These are phyloP conservation scores for Moringa oleifera DNA, from an alignment of 345 rosid genomes.

Conservation along the genomic window DNA sequence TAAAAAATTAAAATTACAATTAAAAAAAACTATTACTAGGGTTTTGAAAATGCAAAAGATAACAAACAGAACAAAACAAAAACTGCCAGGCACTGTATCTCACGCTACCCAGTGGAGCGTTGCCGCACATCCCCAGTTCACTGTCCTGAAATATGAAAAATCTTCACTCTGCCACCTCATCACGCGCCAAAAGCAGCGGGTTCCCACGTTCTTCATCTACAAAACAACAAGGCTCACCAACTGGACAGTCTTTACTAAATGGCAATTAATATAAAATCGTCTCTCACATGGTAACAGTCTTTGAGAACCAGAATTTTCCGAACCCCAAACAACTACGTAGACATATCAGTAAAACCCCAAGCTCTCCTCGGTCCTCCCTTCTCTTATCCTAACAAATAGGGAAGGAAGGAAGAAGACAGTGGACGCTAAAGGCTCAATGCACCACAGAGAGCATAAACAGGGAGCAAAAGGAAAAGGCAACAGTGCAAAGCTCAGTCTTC, in stretches of 20 bases:
- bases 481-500: conserved; percentile 6
- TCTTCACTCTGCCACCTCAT: not conserved
- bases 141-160: not conserved
- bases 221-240: not conserved
- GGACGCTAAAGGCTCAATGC: no score
- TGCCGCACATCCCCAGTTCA: not conserved
- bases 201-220: not conserved
- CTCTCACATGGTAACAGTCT: conserved; percentile 25
- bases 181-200: not conserved
- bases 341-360: conserved; percentile 12
- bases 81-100: not conserved
- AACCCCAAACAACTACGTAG: conserved; percentile 16
- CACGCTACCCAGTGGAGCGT: not conserved
- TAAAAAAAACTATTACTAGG: not conserved
- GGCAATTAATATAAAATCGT: conserved; percentile 5
- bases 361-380: conserved; percentile 10
- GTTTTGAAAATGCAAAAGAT: not conserved
- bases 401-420: no score
- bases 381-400: conserved; percentile 14
- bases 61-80: no score
- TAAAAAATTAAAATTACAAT: no score
- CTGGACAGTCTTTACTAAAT: conserved; percentile 13
- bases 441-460: no score
- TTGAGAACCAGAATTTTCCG: not conserved
- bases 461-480: not conserved